Conservation (phyloP, 2,329 filamentous ascomycete genomes). For the Alternaria brassicicola region DNA sequence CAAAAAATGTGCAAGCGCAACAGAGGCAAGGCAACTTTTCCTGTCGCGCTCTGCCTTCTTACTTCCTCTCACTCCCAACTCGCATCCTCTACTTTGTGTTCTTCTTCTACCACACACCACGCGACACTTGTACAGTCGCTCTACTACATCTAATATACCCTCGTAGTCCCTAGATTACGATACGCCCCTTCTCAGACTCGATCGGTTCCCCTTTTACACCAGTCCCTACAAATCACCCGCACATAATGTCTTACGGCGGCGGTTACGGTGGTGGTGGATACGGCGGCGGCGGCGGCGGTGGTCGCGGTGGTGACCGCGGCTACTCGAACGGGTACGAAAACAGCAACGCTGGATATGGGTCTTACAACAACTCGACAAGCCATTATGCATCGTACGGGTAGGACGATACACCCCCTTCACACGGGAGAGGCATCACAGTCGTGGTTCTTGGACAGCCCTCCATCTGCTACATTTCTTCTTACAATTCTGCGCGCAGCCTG, state of each 20-base stretch:
- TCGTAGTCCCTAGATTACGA: slow-evolving; percentile 20
- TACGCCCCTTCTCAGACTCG: slow-evolving; percentile 28
- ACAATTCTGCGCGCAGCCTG: slow-evolving; percentile 39
- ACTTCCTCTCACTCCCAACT: slow-evolving; percentile 23
- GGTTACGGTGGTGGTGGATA: slow-evolving; percentile 48
- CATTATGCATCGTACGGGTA: slow-evolving; percentile 54
- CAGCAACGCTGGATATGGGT: slow-evolving; percentile 53
- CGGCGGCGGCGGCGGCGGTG: slow-evolving; percentile 55
- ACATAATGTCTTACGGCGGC: slow-evolving; percentile 72
- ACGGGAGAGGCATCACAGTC: slow-evolving; percentile 50
- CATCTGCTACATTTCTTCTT: slow-evolving; percentile 39
- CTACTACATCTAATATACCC: slow-evolving; percentile 24
- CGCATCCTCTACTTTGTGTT: slow-evolving; percentile 26
- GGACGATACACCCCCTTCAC: slow-evolving; percentile 43
- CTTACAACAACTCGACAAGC: slow-evolving; percentile 53
- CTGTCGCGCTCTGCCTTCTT: slow-evolving; percentile 23
- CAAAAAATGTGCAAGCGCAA: slow-evolving; percentile 30
- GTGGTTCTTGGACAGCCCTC: slow-evolving; percentile 39
- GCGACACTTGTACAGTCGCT: slow-evolving; percentile 36
- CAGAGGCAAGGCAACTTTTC: slow-evolving; percentile 34
- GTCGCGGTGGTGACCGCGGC: slow-evolving; percentile 55
- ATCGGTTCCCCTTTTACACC: slow-evolving; percentile 33
- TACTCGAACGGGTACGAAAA: slow-evolving; percentile 62
- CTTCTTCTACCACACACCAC: slow-evolving; percentile 25
- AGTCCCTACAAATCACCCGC: slow-evolving; percentile 41